Percentiles rank a stretch among this genome's conserved stretches.
Evolutionary conservation across 176 grass and related monocot species (phyloP).

Genomic region (Metroxylon sagu): DNA sequence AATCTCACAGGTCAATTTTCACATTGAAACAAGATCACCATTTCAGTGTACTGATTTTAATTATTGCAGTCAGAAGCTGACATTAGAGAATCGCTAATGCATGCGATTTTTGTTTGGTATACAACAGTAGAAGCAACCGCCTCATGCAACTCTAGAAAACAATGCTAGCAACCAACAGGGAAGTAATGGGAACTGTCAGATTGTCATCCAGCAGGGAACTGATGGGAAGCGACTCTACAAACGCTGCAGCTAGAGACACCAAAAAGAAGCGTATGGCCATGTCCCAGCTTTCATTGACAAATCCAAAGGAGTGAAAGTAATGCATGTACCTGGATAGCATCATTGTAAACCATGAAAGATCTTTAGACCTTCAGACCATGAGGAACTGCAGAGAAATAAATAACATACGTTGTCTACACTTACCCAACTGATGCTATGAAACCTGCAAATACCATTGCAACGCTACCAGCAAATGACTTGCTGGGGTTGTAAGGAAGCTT

Average conservation of each 20-base stretch:
- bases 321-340: slow-evolving; percentile 51
- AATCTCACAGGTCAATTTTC: no score
- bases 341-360: neutral
- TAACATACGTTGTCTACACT: neutral
- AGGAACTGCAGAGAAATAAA: neutral
- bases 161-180: slow-evolving; percentile 21
- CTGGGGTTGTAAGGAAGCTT: slow-evolving; percentile 73
- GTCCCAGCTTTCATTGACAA: slow-evolving; percentile 51
- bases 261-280: slow-evolving; percentile 35
- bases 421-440: slow-evolving; percentile 64
- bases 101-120: no score
- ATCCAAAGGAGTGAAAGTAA: slow-evolving; percentile 63
- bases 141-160: slow-evolving; percentile 25
- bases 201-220: slow-evolving; percentile 85
- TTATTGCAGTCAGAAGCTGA: no score
- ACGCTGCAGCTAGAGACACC: slow-evolving; percentile 37
- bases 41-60: no score
- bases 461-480: slow-evolving; percentile 63
- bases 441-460: slow-evolving; percentile 46
- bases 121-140: neutral
- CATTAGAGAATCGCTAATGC: no score
- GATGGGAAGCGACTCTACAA: slow-evolving; percentile 63
- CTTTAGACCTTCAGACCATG: neutral
- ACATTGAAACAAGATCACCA: no score
- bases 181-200: slow-evolving; percentile 56